A percentile compares a stretch with the other conserved stretches of the same genome.
phyloP scores from a whole-genome alignment of 257 asterid species.

The Solanum paucissectum region DNA sequence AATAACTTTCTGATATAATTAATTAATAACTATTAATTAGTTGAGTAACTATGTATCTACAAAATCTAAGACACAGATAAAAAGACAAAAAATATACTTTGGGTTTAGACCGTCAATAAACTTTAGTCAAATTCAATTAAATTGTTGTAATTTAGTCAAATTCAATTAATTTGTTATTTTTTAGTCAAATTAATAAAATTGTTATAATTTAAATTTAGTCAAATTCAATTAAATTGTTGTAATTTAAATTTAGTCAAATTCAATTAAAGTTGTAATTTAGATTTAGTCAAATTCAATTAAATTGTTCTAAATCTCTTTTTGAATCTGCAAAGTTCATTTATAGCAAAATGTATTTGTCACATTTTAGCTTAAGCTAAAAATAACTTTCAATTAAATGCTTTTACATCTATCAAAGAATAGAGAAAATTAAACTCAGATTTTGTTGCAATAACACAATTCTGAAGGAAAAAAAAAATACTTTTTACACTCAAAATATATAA shows the following conservation, averaged over 20 bases:
- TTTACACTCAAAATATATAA: neutral
- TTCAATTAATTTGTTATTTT: no score
- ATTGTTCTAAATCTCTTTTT: neutral
- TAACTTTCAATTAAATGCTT: neutral
- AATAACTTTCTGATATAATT: no score
- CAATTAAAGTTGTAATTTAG: neutral
- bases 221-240: neutral
- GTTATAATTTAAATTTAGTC: no score
- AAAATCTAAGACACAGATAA: neutral
- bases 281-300: neutral
- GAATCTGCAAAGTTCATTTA: neutral
- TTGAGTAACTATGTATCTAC: neutral
- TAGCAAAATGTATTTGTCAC: neutral
- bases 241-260: neutral
- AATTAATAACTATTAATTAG: no score
- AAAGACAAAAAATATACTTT: neutral
- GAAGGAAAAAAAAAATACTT: neutral
- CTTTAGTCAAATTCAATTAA: neutral
- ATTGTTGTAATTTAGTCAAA: neutral
- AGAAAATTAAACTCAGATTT: neutral
- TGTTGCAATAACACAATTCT: neutral
- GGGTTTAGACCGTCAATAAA: neutral
- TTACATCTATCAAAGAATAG: neutral
- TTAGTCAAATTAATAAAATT: no score
- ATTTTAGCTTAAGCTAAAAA: neutral